Evolutionary conservation across 176 grass and related monocot species (phyloP), one percentile per base, ranked within the genome.

Genomic region (Tillandsia leiboldiana): DNA sequence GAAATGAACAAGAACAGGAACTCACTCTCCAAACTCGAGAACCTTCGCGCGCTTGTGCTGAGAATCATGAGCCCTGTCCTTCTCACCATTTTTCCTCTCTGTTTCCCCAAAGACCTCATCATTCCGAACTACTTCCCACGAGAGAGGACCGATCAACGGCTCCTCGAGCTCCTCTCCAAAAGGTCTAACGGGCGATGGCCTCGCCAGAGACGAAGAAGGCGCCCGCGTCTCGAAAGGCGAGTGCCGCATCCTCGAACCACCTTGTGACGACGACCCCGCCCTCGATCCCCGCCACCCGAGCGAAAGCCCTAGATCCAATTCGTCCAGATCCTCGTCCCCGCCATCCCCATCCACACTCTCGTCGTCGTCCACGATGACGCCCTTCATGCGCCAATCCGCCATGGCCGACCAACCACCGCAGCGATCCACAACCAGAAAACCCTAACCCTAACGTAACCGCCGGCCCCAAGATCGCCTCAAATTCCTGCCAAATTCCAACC

Each of bases 1-100:
- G 63, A 67, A 47, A 33, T 50, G 70, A 78, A 66, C 58, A 77
- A 47, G n/a, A 79, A 69, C 3, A 47, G 61, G 18, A 81, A 93
- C 86, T 86, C 83, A 99, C 94, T 93, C 79, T 64, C 56, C 79
- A 63, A 80, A 83, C 54, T 71, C 74, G 12, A 80, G 71, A 66
- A 99, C 87, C 87, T 80, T 99, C 48, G 87, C 79, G 15, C 89
- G 84, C 66, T 99, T 99, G 81, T 92, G 85, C 69, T 88, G 86
- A 26, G 83, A 58, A 56, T 92, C 92, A 51, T 81, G 74, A 17
- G 79, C 79, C 18, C 65, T 75, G 48, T 81, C 75, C 8, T 64
- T 63, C 11, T 29, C 62, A 61, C 56, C 56, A n/a, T 61, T 61
- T 61, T 18, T 61, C 48, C 68, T 74, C 8, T 74, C 77, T 3